A percentile compares a stretch with the other conserved stretches of the same genome.
phyloP scores from a whole-genome alignment of 225 moss, liverwort and hornwort genomes.

The Rhytidiadelphus loreus region DNA sequence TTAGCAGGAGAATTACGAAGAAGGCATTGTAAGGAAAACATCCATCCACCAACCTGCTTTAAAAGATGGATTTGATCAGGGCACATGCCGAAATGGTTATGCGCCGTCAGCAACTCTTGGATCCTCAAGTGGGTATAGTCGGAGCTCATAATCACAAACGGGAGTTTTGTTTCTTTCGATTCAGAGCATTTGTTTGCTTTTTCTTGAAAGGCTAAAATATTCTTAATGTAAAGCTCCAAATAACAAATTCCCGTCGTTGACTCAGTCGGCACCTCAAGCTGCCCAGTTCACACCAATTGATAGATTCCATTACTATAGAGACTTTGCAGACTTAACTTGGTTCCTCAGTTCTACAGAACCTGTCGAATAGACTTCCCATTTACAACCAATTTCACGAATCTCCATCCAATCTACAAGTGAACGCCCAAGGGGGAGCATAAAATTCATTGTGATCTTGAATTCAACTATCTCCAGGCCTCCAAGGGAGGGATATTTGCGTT shows the following conservation, averaged over 20 bases:
- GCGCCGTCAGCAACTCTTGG: slow-evolving; percentile 20
- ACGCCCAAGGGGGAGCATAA: not conserved
- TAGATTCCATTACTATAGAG: not conserved
- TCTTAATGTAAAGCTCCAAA: slow-evolving; percentile 53
- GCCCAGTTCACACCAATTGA: not conserved
- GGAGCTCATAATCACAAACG: slow-evolving; percentile 73
- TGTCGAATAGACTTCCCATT: not conserved
- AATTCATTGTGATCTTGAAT: not conserved
- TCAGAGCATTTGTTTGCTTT: not conserved
- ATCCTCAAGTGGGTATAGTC: slow-evolving; percentile 55
- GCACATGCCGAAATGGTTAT: slow-evolving; percentile 46
- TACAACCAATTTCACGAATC: not conserved
- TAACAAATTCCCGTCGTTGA: slow-evolving; percentile 41
- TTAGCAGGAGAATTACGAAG: not conserved
- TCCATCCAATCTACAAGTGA: not conserved
- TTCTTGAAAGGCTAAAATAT: slow-evolving; percentile 53
- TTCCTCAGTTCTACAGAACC: not conserved
- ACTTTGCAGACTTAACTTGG: not conserved
- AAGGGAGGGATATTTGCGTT: not conserved
- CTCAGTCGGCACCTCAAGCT: slow-evolving; percentile 61
- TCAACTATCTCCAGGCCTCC: not conserved
- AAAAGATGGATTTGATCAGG: slow-evolving; percentile 49
- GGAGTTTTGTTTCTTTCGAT: slow-evolving; percentile 4
- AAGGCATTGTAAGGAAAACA: not conserved
- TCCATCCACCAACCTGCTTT: slow-evolving; percentile 46